These are phyloP conservation scores for Circinella umbellata DNA, from an alignment of 371 early-diverging fungal genomes.

Conservation along the genomic window DNA sequence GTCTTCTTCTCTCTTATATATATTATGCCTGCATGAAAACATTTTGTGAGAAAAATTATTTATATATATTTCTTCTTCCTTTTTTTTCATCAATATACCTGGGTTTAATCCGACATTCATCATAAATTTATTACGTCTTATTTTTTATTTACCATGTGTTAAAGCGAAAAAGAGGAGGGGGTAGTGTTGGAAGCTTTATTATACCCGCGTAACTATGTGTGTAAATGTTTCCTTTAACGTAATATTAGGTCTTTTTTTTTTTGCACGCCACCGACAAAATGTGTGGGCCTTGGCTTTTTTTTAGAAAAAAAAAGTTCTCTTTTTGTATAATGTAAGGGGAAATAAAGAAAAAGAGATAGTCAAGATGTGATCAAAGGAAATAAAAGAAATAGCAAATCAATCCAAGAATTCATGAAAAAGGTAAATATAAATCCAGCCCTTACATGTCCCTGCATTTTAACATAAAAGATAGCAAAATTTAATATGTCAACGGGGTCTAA, in stretches of 20 bases:
- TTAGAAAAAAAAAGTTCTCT: no score
- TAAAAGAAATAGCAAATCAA: background rate
- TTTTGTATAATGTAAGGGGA: background rate
- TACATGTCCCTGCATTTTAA: constrained; percentile 12
- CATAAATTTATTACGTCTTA: background rate
- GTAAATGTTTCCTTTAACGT: background rate
- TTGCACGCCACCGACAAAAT: background rate
- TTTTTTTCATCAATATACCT: no score
- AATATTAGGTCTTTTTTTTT: background rate
- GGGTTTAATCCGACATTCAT: background rate
- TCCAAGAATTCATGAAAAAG: constrained; percentile 12
- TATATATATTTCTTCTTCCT: no score
- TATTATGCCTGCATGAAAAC: background rate
- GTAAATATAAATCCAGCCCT: constrained; percentile 12
- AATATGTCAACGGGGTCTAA: constrained; percentile 14
- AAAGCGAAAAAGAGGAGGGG: no score
- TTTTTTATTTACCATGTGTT: no score
- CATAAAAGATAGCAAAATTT: constrained; percentile 8
- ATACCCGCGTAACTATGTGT: no score
- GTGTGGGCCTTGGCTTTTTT: background rate
- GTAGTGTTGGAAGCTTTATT: no score
- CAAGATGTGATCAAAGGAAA: background rate
- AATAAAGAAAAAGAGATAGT: background rate
- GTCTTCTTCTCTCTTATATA: background rate
- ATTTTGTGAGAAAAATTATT: background rate